Base-by-base conservation (phyloP, 768 basidiomycete species). In the Russula sp. region DNA sequence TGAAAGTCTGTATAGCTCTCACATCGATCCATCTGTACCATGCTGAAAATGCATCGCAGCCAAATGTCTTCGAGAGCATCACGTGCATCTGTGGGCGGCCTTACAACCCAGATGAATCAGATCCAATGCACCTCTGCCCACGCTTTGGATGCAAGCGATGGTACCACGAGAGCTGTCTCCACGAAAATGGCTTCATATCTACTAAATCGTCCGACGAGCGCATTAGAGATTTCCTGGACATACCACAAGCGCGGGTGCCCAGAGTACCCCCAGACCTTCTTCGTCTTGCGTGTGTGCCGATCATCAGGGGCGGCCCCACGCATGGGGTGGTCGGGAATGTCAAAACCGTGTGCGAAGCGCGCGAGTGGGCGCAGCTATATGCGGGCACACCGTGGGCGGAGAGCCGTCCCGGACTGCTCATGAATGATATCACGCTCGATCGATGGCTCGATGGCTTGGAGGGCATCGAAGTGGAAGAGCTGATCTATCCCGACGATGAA, bases 401-500 rank as follows among this genome's bases (percentile, higher is more conserved):
- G n/a, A 45, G 3, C 53, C 18, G 22, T 10, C 47, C 63, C 2
- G 53, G 32, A 20, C 22, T 55, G 14, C 40, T 31, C 4, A 6
- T 64, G 16, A 31, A 45, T 1, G 53, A 22, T 0, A 37, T 50
- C 11, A 64, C 63, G 0, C 63, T 64, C 16, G 63, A 64, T 39
- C 57, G 53, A 5, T 64, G 63, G 63, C 53, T 64, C 4, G 63
- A 64, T 34, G 27, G 63, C 48, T 47, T 59, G 3, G 63, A 64
- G 0, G 63, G 58, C 4, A 18, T 60, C 8, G 63, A 64, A n/a
- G 63, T 64, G 2, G 63, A 64, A n/a, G 58, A 64, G 14, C 1
- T 64, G 3, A 44, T 64, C 3, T 64, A 64, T n/a, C 63, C 63
- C 31, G 63, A 53, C 20, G 63, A 64, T 8, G 63, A 64, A 22